These are phyloP conservation scores for Cladosporium sp. DNA, from an alignment of 2,329 filamentous ascomycete species.

Conservation along the genomic window DNA sequence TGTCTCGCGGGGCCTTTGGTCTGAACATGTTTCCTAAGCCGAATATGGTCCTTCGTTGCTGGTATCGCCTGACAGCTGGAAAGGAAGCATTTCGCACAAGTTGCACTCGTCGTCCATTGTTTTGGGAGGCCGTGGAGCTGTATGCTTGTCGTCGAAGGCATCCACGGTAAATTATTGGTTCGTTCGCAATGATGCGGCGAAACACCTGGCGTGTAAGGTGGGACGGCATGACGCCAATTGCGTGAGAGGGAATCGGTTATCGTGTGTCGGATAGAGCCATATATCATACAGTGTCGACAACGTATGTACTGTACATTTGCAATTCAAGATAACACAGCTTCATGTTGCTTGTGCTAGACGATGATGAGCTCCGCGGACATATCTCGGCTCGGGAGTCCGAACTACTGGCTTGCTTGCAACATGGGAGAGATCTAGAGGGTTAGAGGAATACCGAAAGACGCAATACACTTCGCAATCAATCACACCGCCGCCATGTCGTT, in stretches of 20 bases:
- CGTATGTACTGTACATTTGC: neutral
- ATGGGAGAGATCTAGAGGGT: constrained; percentile 1
- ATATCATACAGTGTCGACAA: neutral
- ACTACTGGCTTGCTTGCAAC: constrained; percentile 4
- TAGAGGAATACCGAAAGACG: neutral
- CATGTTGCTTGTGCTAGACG: neutral
- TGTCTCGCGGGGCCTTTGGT: constrained; percentile 52
- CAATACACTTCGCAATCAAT: neutral
- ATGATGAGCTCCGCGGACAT: constrained; percentile 14
- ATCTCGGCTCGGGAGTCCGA: constrained; percentile 14
- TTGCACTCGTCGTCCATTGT: constrained; percentile 14
- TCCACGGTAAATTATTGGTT: constrained; percentile 48
- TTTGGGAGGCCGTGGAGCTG: neutral
- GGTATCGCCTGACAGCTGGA: constrained; percentile 8
- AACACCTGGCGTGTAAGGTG: constrained; percentile 62
- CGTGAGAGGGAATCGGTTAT: neutral
- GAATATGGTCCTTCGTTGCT: constrained; percentile 61
- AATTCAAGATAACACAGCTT: neutral
- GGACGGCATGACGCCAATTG: constrained; percentile 52
- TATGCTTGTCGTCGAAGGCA: constrained; percentile 40
- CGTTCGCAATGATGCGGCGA: constrained; percentile 56
- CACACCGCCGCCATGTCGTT: constrained; percentile 30
- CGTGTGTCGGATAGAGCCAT: neutral
- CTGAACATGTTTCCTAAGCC: constrained; percentile 54
- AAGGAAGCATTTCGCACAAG: neutral